phyloP scores from a whole-genome alignment of 192 early-diverging fungal genomes.

The Diversispora epigaea region DNA sequence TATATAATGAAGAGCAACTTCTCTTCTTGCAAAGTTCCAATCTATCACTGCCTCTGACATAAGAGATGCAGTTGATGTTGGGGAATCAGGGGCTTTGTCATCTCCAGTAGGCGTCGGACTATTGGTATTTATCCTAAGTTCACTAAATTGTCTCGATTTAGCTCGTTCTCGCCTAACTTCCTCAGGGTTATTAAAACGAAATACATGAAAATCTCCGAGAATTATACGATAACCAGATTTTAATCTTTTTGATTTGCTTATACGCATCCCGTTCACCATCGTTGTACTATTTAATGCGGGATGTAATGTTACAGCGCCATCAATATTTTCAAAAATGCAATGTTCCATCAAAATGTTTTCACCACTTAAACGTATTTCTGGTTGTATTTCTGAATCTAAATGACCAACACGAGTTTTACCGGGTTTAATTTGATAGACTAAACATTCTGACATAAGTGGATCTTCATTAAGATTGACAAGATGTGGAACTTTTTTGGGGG shows the following conservation, averaged over 20 bases:
- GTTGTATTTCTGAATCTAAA: conserved; percentile 37
- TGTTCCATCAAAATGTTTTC: conserved; percentile 62
- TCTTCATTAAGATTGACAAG: conserved; percentile 90
- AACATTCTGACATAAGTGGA: conserved; percentile 84
- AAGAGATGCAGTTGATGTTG: conserved; percentile 43
- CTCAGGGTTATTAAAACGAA: conserved; percentile 81
- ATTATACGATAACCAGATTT: conserved; percentile 78
- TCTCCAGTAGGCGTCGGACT: conserved; percentile 12
- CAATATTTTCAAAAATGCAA: conserved; percentile 71
- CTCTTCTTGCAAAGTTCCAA: conserved; percentile 75
- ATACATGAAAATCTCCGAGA: conserved; percentile 78
- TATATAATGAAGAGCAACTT: conserved; percentile 59
- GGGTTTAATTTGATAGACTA: conserved; percentile 82
- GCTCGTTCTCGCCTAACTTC: conserved; percentile 70
- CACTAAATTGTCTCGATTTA: conserved; percentile 34
- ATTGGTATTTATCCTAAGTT: conserved; percentile 31
- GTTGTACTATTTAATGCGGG: conserved; percentile 59
- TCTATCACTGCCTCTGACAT: conserved; percentile 58
- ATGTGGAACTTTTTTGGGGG: conserved; percentile 79
- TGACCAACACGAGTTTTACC: conserved; percentile 72
- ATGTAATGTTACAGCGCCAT: conserved; percentile 58
- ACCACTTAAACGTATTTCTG: conserved; percentile 65
- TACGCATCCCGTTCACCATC: conserved; percentile 78
- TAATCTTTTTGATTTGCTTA: conserved; percentile 55
- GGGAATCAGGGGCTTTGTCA: conserved; percentile 40